Base-by-base conservation (phyloP, 1,284 basidiomycete genomes). In the Wallemia hederae region DNA sequence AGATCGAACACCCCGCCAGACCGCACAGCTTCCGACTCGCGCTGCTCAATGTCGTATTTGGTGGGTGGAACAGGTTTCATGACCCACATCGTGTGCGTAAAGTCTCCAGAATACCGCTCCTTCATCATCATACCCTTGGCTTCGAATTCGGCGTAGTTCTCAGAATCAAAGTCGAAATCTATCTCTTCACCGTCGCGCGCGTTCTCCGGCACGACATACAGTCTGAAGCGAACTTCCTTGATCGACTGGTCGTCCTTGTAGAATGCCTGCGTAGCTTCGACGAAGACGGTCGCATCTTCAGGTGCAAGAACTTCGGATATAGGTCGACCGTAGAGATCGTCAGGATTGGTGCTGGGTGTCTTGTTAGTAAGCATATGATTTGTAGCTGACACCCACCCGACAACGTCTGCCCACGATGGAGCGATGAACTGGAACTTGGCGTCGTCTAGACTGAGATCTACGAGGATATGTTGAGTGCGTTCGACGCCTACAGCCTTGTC, bases 41-140 rank as follows among this genome's bases (percentile, higher is more conserved):
- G 77, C 7, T 70, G 71, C 65, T 80, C 79, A 28, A 62, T 79
- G 69, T 55, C 78, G 69, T 76, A 79, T 61, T 81, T 79, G 56
- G 82, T 77, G 58, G 78, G 72, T 34, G 80, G 77, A 58, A 87
- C 80, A 24, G 92, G 88, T 67, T 86, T 90, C 69, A 96, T 80
- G 55, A 97, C 91, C 94, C 94, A 99, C 91, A 98, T 97, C 2
- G 92, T 94, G 70, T 98, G 94, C 24, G 90, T 87, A 1, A 88
- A 81, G 63, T 78, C 77, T 2, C 83, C 83, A 60, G 82, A 82
- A 67, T 88, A 80, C 31, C 87, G 80, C 71, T 94, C 89, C 64
- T 87, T 80, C 82, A 98, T 92, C 65, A 98, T 79, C 92, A 99
- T 97, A 24, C 94, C 94, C 69, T 94, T 94, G 39, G 88, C 94